Conservation (phyloP, 106 monocot genomes). For the Dendrobium officinale region DNA sequence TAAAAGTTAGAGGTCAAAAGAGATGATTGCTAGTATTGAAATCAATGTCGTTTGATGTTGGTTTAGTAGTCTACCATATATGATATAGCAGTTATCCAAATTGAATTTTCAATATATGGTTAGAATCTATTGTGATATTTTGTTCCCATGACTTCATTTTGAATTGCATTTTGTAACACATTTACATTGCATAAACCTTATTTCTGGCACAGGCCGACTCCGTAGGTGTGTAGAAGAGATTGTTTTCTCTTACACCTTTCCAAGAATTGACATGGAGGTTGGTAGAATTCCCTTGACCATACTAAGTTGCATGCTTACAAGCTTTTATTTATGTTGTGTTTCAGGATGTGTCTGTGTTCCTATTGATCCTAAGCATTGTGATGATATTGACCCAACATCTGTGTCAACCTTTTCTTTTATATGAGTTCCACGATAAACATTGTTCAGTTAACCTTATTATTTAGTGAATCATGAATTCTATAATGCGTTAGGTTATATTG, state of each 20-base stretch:
- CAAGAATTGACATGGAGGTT: slow-evolving; percentile 94
- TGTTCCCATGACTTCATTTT: background rate
- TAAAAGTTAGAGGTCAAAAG: too few relatives aligned
- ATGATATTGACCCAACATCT: slow-evolving; percentile 70
- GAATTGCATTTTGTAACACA: background rate
- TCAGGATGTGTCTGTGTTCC: slow-evolving; percentile 91
- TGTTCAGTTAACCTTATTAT: background rate
- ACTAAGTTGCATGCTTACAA: background rate
- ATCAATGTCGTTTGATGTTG: background rate
- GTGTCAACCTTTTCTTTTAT: slow-evolving; percentile 80
- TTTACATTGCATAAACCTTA: background rate
- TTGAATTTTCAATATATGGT: background rate
- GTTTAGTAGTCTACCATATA: background rate
- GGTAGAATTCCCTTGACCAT: background rate
- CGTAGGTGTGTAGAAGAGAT: slow-evolving; percentile 83
- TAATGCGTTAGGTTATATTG: background rate
- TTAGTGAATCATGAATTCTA: too few relatives aligned
- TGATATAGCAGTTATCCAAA: background rate
- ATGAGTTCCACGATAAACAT: background rate
- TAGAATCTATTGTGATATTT: background rate
- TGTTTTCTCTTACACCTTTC: slow-evolving; percentile 88
- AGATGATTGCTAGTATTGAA: too few relatives aligned
- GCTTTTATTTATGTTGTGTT: slow-evolving; percentile 11
- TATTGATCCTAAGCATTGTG: slow-evolving; percentile 83
- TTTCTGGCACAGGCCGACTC: slow-evolving; percentile 46